These are phyloP conservation scores for Aspergillus intermedius DNA, from an alignment of 2,329 filamentous ascomycete species.

Conservation along the genomic window DNA sequence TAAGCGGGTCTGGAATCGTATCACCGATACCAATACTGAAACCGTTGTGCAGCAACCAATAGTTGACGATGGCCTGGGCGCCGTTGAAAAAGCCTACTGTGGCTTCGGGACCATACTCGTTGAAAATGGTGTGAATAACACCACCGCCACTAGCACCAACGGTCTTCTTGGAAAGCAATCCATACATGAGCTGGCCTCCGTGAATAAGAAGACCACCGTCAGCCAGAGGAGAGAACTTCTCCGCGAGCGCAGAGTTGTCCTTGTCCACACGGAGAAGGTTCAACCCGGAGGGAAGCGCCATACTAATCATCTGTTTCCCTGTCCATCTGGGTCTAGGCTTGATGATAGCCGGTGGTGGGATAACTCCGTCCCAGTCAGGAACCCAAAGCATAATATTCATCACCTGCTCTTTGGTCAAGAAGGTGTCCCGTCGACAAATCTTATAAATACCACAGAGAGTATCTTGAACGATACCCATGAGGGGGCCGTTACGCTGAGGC, in stretches of 20 bases:
- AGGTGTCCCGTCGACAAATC: slow-evolving; percentile 85
- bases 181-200: slow-evolving; percentile 82
- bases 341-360: slow-evolving; percentile 86
- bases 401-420: slow-evolving; percentile 81
- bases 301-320: slow-evolving; percentile 93
- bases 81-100: slow-evolving; percentile 96
- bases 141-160: slow-evolving; percentile 85
- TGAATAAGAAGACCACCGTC: slow-evolving; percentile 79
- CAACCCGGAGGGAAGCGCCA: slow-evolving; percentile 81
- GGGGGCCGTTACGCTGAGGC: slow-evolving; percentile 87
- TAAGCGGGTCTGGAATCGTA: slow-evolving; percentile 82
- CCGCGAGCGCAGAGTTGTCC: slow-evolving; percentile 50
- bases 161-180: slow-evolving; percentile 85
- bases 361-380: slow-evolving; percentile 91
- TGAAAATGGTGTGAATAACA: slow-evolving; percentile 93
- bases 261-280: slow-evolving; percentile 64
- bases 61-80: slow-evolving; percentile 87
- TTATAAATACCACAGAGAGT: slow-evolving; percentile 96
- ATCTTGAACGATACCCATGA: slow-evolving; percentile 99
- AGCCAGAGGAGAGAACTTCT: slow-evolving; percentile 55
- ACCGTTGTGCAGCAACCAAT: slow-evolving; percentile 93
- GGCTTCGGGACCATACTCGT: slow-evolving; percentile 78
- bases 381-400: slow-evolving; percentile 99
- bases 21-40: slow-evolving; percentile 99
- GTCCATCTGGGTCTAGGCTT: slow-evolving; percentile 94